Base-by-base conservation (phyloP, 306 rosid genomes). In the Elaeagnus macrophylla region DNA sequence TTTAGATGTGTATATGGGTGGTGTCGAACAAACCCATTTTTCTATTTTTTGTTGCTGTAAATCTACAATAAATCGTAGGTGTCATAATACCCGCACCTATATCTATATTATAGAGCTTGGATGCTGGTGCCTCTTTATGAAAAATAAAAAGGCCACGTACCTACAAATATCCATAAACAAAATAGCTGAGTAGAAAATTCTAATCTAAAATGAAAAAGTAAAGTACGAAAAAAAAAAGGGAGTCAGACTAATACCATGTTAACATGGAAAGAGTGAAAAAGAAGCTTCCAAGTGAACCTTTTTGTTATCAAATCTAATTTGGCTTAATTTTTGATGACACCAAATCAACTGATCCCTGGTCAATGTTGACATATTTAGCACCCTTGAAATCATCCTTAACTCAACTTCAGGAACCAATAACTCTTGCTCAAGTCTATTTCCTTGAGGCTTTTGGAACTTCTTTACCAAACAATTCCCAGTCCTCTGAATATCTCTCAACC, bases 201-300 rank as follows among this genome's bases (percentile, higher is more conserved):
- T 25, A 25, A 20, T 25, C 4, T 45, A 12, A 56, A 6, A 17
- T 10, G 19, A 42, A 32, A 20, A 20, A 42, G 42, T 32, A 12
- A 49, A 12, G 10, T 14, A 56, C 2, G 16, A 35, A 7, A 15
- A 10, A 39, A 16, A 12, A 55, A 16, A 56, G 19, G 9, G 3
- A n/a, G 56, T 6, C 44, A 16, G 32, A 38, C 20, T 36, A 13
- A 10, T 36, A 12, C 18, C 17, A 57, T 59, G 36, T 82, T 75
- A 89, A 74, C 86, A 83, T 62, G 95, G 97, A 56, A 83, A 83
- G 50, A 83, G 87, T 76, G 72, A 60, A 71, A 83, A 77, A 1
- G 85, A 71, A 51, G 97, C 84, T 43, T 89, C 86, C 67, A 86
- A 64, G 44, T 71, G 82, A 11, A 86, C 57, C 77, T 70, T 75